Evolutionary conservation across 2,329 filamentous ascomycete genomes (phyloP).

Genomic region (Colletotrichum graminicola): DNA sequence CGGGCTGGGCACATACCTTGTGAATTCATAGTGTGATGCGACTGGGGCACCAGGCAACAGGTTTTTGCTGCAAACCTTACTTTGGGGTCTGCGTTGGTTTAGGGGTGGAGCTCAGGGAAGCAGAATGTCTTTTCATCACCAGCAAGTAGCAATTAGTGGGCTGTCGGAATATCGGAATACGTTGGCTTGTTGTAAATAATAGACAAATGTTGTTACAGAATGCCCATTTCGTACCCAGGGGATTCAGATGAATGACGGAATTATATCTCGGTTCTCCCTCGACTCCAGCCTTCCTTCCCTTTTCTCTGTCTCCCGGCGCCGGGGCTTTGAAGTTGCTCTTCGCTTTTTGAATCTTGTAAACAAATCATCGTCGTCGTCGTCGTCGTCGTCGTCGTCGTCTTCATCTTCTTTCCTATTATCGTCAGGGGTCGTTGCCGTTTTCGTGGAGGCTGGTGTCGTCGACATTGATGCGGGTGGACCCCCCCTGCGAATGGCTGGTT

Average conservation of each 20-base stretch:
- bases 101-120: no score
- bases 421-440: background rate
- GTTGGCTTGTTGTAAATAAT: background rate
- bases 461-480: background rate
- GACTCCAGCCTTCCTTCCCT: slow-evolving; percentile 5
- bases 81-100: background rate
- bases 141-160: background rate
- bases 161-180: background rate
- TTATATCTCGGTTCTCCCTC: slow-evolving; percentile 43
- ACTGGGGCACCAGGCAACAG: background rate
- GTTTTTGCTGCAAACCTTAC: no score
- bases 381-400: slow-evolving; percentile 37
- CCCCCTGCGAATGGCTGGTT: background rate
- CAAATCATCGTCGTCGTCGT: slow-evolving; percentile 36
- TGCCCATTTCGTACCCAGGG: background rate
- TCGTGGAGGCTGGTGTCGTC: slow-evolving; percentile 43
- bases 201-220: background rate
- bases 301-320: slow-evolving; percentile 37
- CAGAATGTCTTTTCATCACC: background rate
- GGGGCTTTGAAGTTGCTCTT: slow-evolving; percentile 14
- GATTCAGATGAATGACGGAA: slow-evolving; percentile 35
- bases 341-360: slow-evolving; percentile 40
- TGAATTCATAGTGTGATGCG: background rate
- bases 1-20: background rate
- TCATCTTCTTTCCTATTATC: background rate